These are phyloP conservation scores for Xylariomycetidae sp. DNA, from an alignment of 2,329 filamentous ascomycete species.

Conservation along the genomic window DNA sequence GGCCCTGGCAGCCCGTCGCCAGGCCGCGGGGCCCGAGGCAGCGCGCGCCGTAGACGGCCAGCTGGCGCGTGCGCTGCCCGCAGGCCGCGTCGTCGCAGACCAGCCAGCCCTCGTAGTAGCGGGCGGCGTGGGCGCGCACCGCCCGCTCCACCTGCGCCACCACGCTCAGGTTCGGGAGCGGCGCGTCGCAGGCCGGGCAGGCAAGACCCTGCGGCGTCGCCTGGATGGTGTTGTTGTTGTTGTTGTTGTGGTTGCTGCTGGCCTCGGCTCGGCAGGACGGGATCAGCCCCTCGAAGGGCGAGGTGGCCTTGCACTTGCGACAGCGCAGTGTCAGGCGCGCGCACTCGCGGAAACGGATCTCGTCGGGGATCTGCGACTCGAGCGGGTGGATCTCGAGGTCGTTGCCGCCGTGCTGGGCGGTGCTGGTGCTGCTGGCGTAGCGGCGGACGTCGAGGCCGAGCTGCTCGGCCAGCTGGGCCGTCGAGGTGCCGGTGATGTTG, in stretches of 20 bases:
- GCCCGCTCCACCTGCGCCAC: conserved; percentile 84
- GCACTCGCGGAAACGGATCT: conserved; percentile 80
- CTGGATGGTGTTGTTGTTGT: not conserved
- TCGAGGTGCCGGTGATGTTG: conserved; percentile 89
- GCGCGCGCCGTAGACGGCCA: conserved; percentile 85
- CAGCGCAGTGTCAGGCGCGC: conserved; percentile 72
- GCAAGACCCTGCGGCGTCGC: conserved; percentile 68
- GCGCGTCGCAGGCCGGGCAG: conserved; percentile 63
- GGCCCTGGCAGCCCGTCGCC: conserved; percentile 75
- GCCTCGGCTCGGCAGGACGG: conserved; percentile 38
- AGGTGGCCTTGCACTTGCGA: conserved; percentile 67
- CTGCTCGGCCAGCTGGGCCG: conserved; percentile 83
- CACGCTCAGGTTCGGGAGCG: conserved; percentile 65
- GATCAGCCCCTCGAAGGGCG: conserved; percentile 71
- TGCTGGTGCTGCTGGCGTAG: conserved; percentile 62
- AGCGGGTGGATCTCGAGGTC: conserved; percentile 79
- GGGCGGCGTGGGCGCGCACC: conserved; percentile 68
- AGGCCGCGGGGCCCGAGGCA: conserved; percentile 85
- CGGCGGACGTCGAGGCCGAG: conserved; percentile 86
- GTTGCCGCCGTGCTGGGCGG: conserved; percentile 36
- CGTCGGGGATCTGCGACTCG: conserved; percentile 90
- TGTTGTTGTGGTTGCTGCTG: conserved; percentile 1
- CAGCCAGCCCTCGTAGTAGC: conserved; percentile 91
- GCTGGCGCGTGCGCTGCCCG: conserved; percentile 79
- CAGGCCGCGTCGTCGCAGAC: conserved; percentile 86